Evolutionary conservation across 768 basidiomycete species (phyloP).

Genomic region (Boletus vermiculosoides): DNA sequence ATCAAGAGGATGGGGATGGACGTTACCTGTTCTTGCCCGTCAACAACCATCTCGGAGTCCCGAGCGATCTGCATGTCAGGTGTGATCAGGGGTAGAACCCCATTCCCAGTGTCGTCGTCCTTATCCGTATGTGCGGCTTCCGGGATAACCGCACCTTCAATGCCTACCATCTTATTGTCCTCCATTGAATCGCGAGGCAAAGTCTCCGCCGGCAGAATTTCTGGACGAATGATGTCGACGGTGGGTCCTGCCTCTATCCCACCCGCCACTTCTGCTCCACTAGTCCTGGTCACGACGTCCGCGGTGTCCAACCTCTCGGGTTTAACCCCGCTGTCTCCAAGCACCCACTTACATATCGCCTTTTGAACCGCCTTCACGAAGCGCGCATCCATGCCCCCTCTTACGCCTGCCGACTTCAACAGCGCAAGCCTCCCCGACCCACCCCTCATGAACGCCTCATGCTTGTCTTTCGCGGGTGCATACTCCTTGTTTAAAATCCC

Average conservation of each 20-base stretch:
- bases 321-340: constrained; percentile 16
- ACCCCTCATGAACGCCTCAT: constrained; percentile 58
- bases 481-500: constrained; percentile 60
- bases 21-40: constrained; percentile 23
- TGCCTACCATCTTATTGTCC: constrained; percentile 21
- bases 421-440: constrained; percentile 43
- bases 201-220: not conserved
- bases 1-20: not conserved
- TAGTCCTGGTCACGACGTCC: not conserved
- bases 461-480: constrained; percentile 47
- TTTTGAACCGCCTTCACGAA: constrained; percentile 40
- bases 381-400: constrained; percentile 37
- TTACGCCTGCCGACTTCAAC: constrained; percentile 33
- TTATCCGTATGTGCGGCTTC: not conserved
- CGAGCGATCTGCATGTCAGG: constrained; percentile 3
- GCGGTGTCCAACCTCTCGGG: constrained; percentile 10
- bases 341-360: constrained; percentile 28
- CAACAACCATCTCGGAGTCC: constrained; percentile 15
- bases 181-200: not conserved
- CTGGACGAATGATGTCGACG: not conserved
- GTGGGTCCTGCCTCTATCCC: not conserved
- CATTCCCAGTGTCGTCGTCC: not conserved
- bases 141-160: constrained; percentile 4
- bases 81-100: not conserved
- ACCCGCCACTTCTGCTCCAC: not conserved